Percentiles rank a stretch among this genome's conserved stretches.
phyloP scores from a whole-genome alignment of 805 yeast genomes.

The Nakazawaea wyomingensis region DNA sequence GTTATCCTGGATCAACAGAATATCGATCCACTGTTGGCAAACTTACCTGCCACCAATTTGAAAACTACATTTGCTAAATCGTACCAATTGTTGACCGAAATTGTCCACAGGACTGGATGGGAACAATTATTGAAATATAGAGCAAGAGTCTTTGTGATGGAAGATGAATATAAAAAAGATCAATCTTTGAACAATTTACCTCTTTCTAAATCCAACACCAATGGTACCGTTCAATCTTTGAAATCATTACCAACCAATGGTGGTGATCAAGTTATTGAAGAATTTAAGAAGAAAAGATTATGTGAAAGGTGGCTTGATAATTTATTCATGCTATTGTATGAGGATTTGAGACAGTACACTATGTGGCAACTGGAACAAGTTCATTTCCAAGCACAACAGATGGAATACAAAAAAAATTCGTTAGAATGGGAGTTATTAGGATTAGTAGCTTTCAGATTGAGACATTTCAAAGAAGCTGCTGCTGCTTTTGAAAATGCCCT shows the following conservation, averaged over 20 bases:
- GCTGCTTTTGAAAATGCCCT: conserved; percentile 76
- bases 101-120: conserved; percentile 71
- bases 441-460: conserved; percentile 74
- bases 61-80: conserved; percentile 52
- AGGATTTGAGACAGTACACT: conserved; percentile 76
- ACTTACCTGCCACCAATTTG: conserved; percentile 66
- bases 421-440: conserved; percentile 94
- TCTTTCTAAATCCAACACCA: conserved; percentile 6
- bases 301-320: conserved; percentile 76
- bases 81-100: conserved; percentile 57
- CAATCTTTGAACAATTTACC: conserved; percentile 1
- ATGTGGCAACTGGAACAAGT: conserved; percentile 90
- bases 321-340: conserved; percentile 61
- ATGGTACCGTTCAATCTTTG: conserved; percentile 14
- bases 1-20: conserved; percentile 61
- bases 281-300: conserved; percentile 57
- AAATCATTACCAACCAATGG: conserved; percentile 10
- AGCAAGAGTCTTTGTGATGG: conserved; percentile 65
- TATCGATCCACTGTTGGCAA: conserved; percentile 56
- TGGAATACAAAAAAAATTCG: conserved; percentile 70
- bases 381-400: conserved; percentile 84
- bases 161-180: conserved; percentile 48
- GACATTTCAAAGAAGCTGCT: conserved; percentile 83
- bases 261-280: conserved; percentile 22
- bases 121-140: conserved; percentile 55